Conservation (phyloP, 306 rosid genomes). For the Vigna hirtella region DNA sequence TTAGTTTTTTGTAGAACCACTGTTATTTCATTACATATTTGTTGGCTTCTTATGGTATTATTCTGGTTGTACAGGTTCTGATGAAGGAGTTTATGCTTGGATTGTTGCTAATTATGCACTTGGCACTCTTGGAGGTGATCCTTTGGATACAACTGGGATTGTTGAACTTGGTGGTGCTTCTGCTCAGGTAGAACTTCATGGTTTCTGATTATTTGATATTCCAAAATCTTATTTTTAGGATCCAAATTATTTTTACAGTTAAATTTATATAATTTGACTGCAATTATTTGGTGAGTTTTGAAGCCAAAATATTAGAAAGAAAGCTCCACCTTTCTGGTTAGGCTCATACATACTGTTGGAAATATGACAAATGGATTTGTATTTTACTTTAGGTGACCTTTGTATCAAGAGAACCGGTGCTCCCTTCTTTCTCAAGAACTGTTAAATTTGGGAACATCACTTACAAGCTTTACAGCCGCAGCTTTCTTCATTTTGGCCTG, state of each 20-base stretch:
- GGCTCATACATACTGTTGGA: not conserved
- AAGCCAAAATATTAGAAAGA: conserved; percentile 33
- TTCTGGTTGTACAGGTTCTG: conserved; percentile 71
- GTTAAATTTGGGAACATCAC: conserved; percentile 74
- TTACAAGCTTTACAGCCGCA: conserved; percentile 91
- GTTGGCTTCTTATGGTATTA: conserved; percentile 9
- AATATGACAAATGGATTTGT: conserved; percentile 34
- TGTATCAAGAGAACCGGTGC: conserved; percentile 75
- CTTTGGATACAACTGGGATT: conserved; percentile 79
- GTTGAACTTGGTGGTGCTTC: conserved; percentile 97
- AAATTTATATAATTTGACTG: not conserved
- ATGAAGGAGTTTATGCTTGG: conserved; percentile 95
- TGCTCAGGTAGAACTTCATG: conserved; percentile 68
- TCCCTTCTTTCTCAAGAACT: conserved; percentile 64
- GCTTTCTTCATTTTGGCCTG: conserved; percentile 97
- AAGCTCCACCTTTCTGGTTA: conserved; percentile 18
- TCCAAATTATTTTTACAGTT: conserved; percentile 19
- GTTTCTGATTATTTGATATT: conserved; percentile 15
- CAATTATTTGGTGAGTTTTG: not conserved
- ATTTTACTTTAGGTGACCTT: conserved; percentile 80
- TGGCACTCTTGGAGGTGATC: conserved; percentile 87
- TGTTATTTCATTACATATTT: not conserved
- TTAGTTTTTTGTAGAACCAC: not conserved
- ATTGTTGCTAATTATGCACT: conserved; percentile 93
- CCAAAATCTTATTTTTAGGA: not conserved